These are phyloP conservation scores for Plasmodium berghei DNA, from an alignment of 169 alveolate genomes.

Conservation along the genomic window DNA sequence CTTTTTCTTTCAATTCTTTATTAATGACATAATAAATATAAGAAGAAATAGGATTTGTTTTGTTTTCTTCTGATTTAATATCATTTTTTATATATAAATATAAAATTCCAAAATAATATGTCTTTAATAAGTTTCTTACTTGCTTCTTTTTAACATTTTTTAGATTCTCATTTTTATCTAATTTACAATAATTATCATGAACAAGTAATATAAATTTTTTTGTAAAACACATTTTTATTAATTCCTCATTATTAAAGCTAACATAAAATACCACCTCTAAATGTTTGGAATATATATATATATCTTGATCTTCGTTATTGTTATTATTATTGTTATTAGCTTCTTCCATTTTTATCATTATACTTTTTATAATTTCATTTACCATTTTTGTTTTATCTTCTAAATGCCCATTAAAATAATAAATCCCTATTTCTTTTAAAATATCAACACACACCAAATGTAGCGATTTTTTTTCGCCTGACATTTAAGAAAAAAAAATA, in stretches of 20 bases:
- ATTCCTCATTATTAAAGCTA: conserved; percentile 34
- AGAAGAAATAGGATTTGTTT: background rate
- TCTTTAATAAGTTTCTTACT: conserved; percentile 12
- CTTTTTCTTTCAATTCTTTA: conserved; percentile 38
- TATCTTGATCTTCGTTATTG: conserved; percentile 7
- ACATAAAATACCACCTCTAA: conserved; percentile 32
- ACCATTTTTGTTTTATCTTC: background rate
- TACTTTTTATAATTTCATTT: background rate
- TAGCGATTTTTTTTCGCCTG: conserved; percentile 45
- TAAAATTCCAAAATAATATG: conserved; percentile 51
- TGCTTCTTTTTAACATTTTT: conserved; percentile 25
- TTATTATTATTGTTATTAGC: background rate
- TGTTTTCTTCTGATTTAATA: background rate
- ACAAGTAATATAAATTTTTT: conserved; percentile 9
- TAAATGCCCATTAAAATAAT: background rate
- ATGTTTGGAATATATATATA: conserved; percentile 21
- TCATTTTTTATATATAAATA: conserved; percentile 17
- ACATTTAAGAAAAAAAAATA: background rate
- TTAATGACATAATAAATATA: conserved; percentile 19
- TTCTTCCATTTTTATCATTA: conserved; percentile 14
- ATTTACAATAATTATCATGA: conserved; percentile 22
- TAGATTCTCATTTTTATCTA: conserved; percentile 1
- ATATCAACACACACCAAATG: conserved; percentile 40
- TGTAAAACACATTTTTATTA: conserved; percentile 10
- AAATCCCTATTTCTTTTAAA: conserved; percentile 1